Conservation (phyloP, 1,284 basidiomycete species). For the Hypsizygus ulmarius region DNA sequence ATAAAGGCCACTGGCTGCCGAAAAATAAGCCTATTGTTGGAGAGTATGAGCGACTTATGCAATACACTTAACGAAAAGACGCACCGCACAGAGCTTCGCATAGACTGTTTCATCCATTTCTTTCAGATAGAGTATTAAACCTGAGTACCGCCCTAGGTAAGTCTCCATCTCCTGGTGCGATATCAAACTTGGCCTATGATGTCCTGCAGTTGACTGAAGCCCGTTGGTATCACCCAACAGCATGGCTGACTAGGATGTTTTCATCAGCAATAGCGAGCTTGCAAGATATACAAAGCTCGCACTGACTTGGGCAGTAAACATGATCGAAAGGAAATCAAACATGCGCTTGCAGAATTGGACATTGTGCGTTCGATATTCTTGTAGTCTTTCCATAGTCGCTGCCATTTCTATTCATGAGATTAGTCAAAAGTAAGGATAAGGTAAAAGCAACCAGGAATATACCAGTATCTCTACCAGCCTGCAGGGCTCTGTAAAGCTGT, state of each 20-base stretch:
- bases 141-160: slow-evolving; percentile 85
- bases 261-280: slow-evolving; percentile 4
- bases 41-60: slow-evolving; percentile 2
- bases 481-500: slow-evolving; percentile 92
- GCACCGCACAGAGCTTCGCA: slow-evolving; percentile 82
- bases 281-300: slow-evolving; percentile 1
- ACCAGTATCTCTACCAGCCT: slow-evolving; percentile 89
- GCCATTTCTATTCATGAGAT: slow-evolving; percentile 68
- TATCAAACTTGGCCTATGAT: slow-evolving; percentile 49
- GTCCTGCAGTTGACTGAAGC: slow-evolving; percentile 39
- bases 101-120: slow-evolving; percentile 91
- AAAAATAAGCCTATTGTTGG: slow-evolving; percentile 76
- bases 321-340: slow-evolving; percentile 85
- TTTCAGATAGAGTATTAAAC: slow-evolving; percentile 89
- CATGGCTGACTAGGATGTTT: slow-evolving; percentile 52
- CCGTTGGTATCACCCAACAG: slow-evolving; percentile 62
- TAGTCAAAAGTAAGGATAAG: not conserved
- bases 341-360: slow-evolving; percentile 90
- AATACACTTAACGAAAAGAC: slow-evolving; percentile 24
- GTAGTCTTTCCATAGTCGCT: slow-evolving; percentile 87
- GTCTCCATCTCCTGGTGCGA: slow-evolving; percentile 75
- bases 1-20: slow-evolving; percentile 79
- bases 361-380: slow-evolving; percentile 87
- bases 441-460: slow-evolving; percentile 14
- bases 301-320: slow-evolving; percentile 81